Evolutionary conservation across 1,284 basidiomycete genomes (phyloP).

Genomic region (Moesziomyces globuligerus): DNA sequence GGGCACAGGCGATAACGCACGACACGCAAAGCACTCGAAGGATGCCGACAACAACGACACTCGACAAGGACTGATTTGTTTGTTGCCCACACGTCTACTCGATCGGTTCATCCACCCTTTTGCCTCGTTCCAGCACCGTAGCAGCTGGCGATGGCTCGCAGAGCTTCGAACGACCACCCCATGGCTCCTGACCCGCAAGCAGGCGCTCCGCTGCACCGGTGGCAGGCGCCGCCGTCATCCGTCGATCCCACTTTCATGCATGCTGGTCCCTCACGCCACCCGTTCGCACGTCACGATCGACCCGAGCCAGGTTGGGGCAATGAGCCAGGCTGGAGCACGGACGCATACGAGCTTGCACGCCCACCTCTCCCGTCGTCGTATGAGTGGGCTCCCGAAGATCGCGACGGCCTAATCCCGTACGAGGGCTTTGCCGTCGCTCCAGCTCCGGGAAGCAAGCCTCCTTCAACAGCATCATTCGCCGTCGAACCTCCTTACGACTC

Average conservation of each 20-base stretch:
- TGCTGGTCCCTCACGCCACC: conserved; percentile 24
- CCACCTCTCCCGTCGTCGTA: conserved; percentile 2
- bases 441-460: conserved; percentile 5
- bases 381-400: conserved; percentile 3
- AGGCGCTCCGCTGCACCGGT: not conserved
- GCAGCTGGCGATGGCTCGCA: conserved; percentile 9
- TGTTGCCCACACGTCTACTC: no score
- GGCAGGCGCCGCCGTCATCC: conserved; percentile 6
- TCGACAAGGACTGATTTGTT: no score
- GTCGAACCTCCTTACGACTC: not conserved
- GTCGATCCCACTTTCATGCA: conserved; percentile 3
- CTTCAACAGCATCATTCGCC: not conserved
- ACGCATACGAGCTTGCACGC: not conserved
- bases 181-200: conserved; percentile 4
- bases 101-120: no score
- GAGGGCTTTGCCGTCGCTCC: not conserved
- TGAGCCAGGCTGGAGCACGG: conserved; percentile 11
- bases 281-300: conserved; percentile 11
- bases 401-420: not conserved
- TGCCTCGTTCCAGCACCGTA: no score
- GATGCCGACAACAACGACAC: no score
- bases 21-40: no score
- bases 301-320: conserved; percentile 10
- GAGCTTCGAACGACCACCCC: conserved; percentile 6
- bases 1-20: no score